phyloP scores from a whole-genome alignment of 176 grass and related monocot genomes.

The Areca catechu region DNA sequence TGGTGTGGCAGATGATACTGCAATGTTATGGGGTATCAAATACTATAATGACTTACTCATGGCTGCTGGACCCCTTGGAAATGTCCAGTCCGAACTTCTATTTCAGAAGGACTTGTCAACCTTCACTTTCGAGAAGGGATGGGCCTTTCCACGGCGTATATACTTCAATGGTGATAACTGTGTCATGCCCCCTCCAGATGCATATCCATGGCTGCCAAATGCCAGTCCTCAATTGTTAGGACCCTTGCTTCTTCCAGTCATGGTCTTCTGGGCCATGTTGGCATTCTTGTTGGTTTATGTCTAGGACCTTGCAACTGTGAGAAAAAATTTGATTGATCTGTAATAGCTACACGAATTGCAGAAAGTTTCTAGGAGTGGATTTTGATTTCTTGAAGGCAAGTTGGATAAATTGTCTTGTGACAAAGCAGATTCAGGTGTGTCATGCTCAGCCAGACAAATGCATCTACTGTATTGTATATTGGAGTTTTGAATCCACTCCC shows the following conservation, averaged over 20 bases:
- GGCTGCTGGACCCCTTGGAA: constrained; percentile 50
- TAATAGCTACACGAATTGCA: too few species aligned
- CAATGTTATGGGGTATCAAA: constrained; percentile 66
- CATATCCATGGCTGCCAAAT: constrained; percentile 51
- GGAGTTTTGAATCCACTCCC: background rate
- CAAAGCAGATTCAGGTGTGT: constrained; percentile 6
- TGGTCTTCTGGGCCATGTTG: constrained; percentile 13
- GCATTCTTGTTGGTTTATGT: constrained; percentile 26
- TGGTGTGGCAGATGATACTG: constrained; percentile 50
- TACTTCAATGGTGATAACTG: constrained; percentile 79
- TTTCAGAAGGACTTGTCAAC: constrained; percentile 34
- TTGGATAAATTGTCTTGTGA: constrained; percentile 1
- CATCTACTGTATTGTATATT: constrained; percentile 4
- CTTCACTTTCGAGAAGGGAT: constrained; percentile 56
- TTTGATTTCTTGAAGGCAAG: too few species aligned
- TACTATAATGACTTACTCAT: constrained; percentile 73
- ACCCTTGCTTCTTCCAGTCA: constrained; percentile 10
- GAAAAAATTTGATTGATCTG: constrained; percentile 1
- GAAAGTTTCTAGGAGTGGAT: too few species aligned
- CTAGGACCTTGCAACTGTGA: background rate
- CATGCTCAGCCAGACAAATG: constrained; percentile 6
- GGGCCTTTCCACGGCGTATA: constrained; percentile 60
- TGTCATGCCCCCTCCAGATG: constrained; percentile 59
- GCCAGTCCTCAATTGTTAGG: constrained; percentile 17
- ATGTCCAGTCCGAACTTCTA: constrained; percentile 58